Evolutionary conservation across 768 basidiomycete species (phyloP).

Genomic region (Rhodosporidiobolus sp.): DNA sequence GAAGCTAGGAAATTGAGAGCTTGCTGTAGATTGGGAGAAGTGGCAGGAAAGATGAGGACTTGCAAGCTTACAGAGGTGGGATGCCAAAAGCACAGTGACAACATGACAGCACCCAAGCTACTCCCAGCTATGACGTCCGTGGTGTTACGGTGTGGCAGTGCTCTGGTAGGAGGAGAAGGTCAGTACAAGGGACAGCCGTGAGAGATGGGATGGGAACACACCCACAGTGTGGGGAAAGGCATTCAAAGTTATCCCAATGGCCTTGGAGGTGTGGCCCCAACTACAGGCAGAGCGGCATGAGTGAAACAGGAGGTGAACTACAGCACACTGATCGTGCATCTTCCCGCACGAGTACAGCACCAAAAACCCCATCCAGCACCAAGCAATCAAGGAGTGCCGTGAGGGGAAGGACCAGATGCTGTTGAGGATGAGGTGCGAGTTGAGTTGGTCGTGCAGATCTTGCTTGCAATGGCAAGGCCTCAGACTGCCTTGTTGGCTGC

Average conservation of each 20-base stretch:
- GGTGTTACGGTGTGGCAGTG: constrained; percentile 36
- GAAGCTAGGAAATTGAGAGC: no score
- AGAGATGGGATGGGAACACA: constrained; percentile 55
- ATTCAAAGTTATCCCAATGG: constrained; percentile 61
- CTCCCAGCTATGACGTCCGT: constrained; percentile 75
- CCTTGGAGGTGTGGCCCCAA: constrained; percentile 58
- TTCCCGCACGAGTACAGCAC: constrained; percentile 87
- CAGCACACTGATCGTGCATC: constrained; percentile 71
- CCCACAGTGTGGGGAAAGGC: constrained; percentile 84
- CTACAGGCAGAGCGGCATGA: not conserved
- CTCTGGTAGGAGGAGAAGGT: not conserved
- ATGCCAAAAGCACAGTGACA: constrained; percentile 70
- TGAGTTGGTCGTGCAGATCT: constrained; percentile 63
- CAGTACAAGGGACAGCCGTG: not conserved
- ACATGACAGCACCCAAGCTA: constrained; percentile 66
- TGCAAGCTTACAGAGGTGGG: constrained; percentile 56
- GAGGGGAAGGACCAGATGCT: constrained; percentile 36
- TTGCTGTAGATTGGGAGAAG: no score
- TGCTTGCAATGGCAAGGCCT: constrained; percentile 63
- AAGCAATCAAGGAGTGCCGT: constrained; percentile 58
- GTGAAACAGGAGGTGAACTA: no score
- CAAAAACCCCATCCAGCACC: constrained; percentile 86
- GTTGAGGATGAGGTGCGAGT: constrained; percentile 9
- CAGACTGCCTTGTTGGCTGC: constrained; percentile 63
- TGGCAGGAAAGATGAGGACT: no score